These are phyloP conservation scores for Geosmithia morbida DNA, from an alignment of 2,329 filamentous ascomycete genomes.

Conservation along the genomic window DNA sequence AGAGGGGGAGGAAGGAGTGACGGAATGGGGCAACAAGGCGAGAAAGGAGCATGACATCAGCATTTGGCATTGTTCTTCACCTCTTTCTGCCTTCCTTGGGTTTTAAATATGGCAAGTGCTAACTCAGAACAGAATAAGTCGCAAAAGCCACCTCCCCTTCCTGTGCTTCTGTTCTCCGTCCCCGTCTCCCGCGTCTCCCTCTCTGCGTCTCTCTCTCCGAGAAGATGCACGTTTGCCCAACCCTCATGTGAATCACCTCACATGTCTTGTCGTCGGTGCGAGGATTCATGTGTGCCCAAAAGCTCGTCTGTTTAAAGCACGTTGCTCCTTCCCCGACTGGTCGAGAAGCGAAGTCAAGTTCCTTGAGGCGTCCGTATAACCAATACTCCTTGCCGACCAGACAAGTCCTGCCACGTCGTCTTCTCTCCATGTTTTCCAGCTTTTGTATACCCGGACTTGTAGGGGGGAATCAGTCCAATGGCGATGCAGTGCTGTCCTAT, in stretches of 20 bases:
- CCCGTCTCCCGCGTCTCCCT: too few relatives aligned
- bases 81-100: too few relatives aligned
- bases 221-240: not conserved
- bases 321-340: not conserved
- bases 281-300: not conserved
- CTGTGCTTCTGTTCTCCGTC: too few relatives aligned
- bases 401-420: slow-evolving; percentile 3
- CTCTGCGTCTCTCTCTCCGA: not conserved
- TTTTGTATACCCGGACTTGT: not conserved
- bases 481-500: not conserved
- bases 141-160: not conserved
- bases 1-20: too few relatives aligned
- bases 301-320: not conserved
- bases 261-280: not conserved
- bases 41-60: not conserved
- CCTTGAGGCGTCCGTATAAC: not conserved
- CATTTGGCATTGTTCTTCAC: not conserved
- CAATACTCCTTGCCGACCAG: not conserved
- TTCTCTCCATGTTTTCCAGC: not conserved
- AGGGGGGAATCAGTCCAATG: slow-evolving; percentile 4
- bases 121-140: not conserved
- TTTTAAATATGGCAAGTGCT: not conserved
- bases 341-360: not conserved
- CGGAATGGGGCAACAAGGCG: too few relatives aligned
- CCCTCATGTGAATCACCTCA: not conserved